Percentiles rank a stretch among this genome's conserved stretches.
Conservation (phyloP, 2,329 filamentous ascomycete genomes). For the Podosphaera fusca region DNA sequence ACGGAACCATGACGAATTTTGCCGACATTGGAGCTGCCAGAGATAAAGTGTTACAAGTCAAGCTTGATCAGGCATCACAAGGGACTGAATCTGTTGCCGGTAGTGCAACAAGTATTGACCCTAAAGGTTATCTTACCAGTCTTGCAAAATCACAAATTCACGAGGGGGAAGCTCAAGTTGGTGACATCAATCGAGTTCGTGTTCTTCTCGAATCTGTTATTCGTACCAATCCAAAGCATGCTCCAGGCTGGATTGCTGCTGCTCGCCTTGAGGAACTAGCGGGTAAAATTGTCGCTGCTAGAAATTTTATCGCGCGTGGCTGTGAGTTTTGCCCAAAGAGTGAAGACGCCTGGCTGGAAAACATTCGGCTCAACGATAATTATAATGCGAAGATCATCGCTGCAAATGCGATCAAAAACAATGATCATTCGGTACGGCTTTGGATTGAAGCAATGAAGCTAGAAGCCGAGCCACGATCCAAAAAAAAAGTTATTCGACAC, state of each 20-base stretch:
- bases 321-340: constrained; percentile 83
- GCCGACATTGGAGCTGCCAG: constrained; percentile 89
- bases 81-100: constrained; percentile 48
- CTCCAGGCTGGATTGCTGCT: constrained; percentile 86
- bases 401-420: constrained; percentile 76
- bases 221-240: constrained; percentile 88
- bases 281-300: constrained; percentile 71
- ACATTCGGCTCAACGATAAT: constrained; percentile 76
- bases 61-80: constrained; percentile 69
- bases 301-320: constrained; percentile 69
- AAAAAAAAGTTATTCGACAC: constrained; percentile 79
- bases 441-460: constrained; percentile 94
- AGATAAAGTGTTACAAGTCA: constrained; percentile 88
- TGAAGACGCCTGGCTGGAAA: constrained; percentile 90
- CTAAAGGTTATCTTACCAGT: constrained; percentile 86
- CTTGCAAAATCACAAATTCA: constrained; percentile 61
- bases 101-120: constrained; percentile 76
- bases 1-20: constrained; percentile 94
- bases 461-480: constrained; percentile 59
- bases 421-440: constrained; percentile 64
- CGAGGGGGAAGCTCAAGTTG: constrained; percentile 63
- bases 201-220: constrained; percentile 89
- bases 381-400: constrained; percentile 93
- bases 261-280: constrained; percentile 81
- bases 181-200: constrained; percentile 84